These are phyloP conservation scores for Phyllosticta capitalensis DNA, from an alignment of 2,329 filamentous ascomycete genomes.

Conservation along the genomic window DNA sequence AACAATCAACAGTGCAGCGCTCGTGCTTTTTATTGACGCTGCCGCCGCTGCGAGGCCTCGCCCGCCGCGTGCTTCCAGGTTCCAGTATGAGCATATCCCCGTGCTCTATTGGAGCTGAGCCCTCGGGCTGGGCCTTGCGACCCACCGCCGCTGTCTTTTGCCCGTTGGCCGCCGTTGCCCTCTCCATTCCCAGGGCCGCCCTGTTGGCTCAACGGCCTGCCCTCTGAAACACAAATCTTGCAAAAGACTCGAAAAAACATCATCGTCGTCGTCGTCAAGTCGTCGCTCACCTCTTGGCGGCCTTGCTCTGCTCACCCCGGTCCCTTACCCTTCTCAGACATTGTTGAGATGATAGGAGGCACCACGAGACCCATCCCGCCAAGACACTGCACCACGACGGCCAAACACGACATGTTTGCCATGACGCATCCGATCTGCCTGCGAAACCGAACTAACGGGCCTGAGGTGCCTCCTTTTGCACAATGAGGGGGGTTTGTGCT, in stretches of 20 bases:
- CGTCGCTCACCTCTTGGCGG: too few species aligned
- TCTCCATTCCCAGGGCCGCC: not conserved
- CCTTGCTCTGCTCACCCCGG: too few species aligned
- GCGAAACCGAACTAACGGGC: too few species aligned
- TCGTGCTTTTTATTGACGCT: not conserved
- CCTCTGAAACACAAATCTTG: not conserved
- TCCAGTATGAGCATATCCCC: not conserved
- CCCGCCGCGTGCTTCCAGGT: not conserved
- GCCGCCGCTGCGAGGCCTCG: not conserved
- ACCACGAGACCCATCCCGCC: not conserved
- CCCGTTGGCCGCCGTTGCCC: too few species aligned
- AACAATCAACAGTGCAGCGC: not conserved
- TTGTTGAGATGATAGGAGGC: too few species aligned
- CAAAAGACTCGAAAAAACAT: not conserved
- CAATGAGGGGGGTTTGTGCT: too few species aligned
- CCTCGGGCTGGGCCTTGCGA: not conserved
- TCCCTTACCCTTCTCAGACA: too few species aligned
- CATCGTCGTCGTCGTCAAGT: too few species aligned
- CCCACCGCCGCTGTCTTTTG: too few species aligned
- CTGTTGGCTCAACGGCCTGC: not conserved
- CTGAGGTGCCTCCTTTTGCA: not conserved
- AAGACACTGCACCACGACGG: not conserved
- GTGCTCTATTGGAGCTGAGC: not conserved
- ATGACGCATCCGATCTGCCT: too few species aligned
- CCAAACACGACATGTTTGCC: too few species aligned